A percentile compares a stretch with the other conserved stretches of the same genome.
Conservation (phyloP, 2,329 filamentous ascomycete genomes). For the Hypoxylon sp. region DNA sequence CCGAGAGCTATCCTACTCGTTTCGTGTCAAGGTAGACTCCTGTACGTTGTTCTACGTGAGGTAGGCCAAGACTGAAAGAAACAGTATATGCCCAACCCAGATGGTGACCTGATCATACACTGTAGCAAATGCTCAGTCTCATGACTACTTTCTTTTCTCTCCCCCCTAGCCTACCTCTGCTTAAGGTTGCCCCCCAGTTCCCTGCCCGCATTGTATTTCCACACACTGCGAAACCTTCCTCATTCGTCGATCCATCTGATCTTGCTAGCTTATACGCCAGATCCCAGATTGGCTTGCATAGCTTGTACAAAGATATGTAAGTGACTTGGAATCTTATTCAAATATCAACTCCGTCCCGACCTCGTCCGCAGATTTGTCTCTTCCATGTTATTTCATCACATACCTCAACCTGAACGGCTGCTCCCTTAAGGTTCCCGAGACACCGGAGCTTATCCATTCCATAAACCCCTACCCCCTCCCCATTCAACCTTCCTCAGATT, state of each 20-base stretch:
- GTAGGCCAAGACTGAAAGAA: conserved; percentile 41
- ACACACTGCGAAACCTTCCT: conserved; percentile 51
- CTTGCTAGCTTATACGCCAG: conserved; percentile 37
- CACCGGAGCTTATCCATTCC: conserved; percentile 38
- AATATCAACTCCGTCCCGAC: conserved; percentile 42
- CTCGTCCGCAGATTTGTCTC: conserved; percentile 40
- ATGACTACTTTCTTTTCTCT: conserved; percentile 49
- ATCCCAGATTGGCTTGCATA: conserved; percentile 39
- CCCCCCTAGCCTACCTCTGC: conserved; percentile 44
- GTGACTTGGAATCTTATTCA: conserved; percentile 39
- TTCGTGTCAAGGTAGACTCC: conserved; percentile 22
- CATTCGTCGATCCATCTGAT: conserved; percentile 52
- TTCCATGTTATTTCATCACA: conserved; percentile 33
- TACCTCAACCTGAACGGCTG: conserved; percentile 21
- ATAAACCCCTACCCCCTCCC: conserved; percentile 27
- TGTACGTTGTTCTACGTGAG: conserved; percentile 31
- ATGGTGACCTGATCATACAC: conserved; percentile 40
- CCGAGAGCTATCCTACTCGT: conserved; percentile 9
- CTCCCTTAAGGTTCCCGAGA: conserved; percentile 38
- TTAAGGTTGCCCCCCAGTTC: conserved; percentile 40
- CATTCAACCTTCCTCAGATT: conserved; percentile 31
- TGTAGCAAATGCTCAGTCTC: conserved; percentile 47
- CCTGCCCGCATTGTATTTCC: conserved; percentile 44
- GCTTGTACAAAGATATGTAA: conserved; percentile 35
- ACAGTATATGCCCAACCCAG: conserved; percentile 26